Evolutionary conservation across 495 filamentous ascomycete genomes (phyloP).

Genomic region (Collariella sp.): DNA sequence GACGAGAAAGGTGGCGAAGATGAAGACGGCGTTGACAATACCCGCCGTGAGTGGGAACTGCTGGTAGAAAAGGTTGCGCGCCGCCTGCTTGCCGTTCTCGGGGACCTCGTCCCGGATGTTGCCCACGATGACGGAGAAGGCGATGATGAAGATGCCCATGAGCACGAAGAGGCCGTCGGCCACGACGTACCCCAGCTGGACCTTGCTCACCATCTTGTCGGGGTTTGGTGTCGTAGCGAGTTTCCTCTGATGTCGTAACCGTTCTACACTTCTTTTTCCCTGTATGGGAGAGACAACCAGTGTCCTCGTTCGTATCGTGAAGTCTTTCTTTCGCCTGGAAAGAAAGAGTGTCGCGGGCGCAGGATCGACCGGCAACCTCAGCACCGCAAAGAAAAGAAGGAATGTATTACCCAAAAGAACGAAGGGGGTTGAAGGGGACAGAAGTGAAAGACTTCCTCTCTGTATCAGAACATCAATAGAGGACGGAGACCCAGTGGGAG

Average conservation of each 20-base stretch:
- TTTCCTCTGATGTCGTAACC: slow-evolving; percentile 1
- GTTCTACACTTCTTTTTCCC: slow-evolving; percentile 4
- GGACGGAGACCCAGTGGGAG: not conserved
- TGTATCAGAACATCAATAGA: slow-evolving; percentile 14
- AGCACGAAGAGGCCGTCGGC: slow-evolving; percentile 53
- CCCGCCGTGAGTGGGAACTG: slow-evolving; percentile 56
- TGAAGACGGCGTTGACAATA: slow-evolving; percentile 56
- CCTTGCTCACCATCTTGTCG: slow-evolving; percentile 46
- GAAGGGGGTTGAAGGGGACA: slow-evolving; percentile 12
- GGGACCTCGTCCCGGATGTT: slow-evolving; percentile 39
- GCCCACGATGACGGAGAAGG: slow-evolving; percentile 51
- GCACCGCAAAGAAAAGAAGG: slow-evolving; percentile 23
- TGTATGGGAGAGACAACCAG: too few species aligned
- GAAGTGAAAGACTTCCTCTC: slow-evolving; percentile 16
- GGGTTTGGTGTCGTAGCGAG: slow-evolving; percentile 5
- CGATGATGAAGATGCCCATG: slow-evolving; percentile 55
- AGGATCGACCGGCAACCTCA: slow-evolving; percentile 31
- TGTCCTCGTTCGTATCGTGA: slow-evolving; percentile 21
- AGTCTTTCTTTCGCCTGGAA: not conserved
- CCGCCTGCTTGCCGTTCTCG: slow-evolving; percentile 47
- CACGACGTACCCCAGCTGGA: slow-evolving; percentile 48
- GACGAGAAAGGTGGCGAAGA: slow-evolving; percentile 47
- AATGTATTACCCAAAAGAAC: slow-evolving; percentile 17
- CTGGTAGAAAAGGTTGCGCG: slow-evolving; percentile 52
- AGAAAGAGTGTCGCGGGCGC: slow-evolving; percentile 16